phyloP scores from a whole-genome alignment of 805 yeast species.

The Saturnispora saitoi region DNA sequence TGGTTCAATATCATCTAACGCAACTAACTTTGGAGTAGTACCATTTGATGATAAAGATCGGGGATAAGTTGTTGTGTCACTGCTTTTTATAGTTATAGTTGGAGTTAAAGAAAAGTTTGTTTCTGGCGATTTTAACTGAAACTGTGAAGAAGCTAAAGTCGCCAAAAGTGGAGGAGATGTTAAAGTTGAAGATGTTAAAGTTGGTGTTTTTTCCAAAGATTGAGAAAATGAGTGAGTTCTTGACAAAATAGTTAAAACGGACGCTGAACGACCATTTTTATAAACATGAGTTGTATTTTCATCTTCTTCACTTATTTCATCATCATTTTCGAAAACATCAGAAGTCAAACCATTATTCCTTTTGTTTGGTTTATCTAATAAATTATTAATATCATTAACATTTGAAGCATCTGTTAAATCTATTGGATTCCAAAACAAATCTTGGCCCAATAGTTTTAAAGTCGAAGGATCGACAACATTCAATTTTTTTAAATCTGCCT shows the following conservation, averaged over 20 bases:
- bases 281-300: neutral
- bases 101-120: conserved; percentile 5
- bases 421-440: conserved; percentile 50
- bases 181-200: conserved; percentile 18
- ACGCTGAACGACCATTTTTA: conserved; percentile 23
- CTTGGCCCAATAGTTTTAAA: conserved; percentile 40
- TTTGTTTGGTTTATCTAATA: neutral
- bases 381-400: conserved; percentile 1
- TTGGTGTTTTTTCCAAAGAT: conserved; percentile 23
- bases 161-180: conserved; percentile 12
- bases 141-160: neutral
- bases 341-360: neutral
- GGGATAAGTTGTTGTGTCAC: neutral
- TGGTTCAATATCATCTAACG: conserved; percentile 21
- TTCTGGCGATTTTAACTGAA: conserved; percentile 1
- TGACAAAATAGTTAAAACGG: conserved; percentile 24
- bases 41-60: neutral
- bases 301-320: conserved; percentile 4
- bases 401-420: conserved; percentile 17
- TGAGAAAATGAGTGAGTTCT: conserved; percentile 17
- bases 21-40: neutral
- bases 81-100: neutral
- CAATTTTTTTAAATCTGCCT: conserved; percentile 21
- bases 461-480: conserved; percentile 17
- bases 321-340: conserved; percentile 7